Base-by-base conservation (phyloP, 108 stramenopile species). In the Cyclostephanos tholiformis region DNA sequence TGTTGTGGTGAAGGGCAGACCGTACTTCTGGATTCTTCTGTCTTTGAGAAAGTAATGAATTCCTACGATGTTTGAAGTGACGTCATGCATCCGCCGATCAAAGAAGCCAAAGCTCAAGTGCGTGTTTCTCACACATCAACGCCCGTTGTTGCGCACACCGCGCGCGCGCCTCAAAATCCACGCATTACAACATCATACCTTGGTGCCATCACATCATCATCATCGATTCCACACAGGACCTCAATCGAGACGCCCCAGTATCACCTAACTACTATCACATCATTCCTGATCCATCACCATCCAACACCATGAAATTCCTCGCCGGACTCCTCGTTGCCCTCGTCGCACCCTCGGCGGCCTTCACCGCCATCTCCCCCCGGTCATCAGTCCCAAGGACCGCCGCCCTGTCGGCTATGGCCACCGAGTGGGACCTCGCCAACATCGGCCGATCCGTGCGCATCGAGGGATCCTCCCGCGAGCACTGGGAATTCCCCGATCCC, bases 401-500 rank as follows among this genome's bases (percentile, higher is more conserved):
- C 32, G 59, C 61, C 41, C 43, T 62, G 2, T 65, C 64, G 48
- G 71, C 78, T 41, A 52, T 49, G 46, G 75, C 75, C 75, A 64
- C 75, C 19, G 79, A 73, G 71, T 84, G 83, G 83, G 83, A 80
- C 52, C 56, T 84, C 17, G 79, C 65, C 53, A 32, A 23, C 63
- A 80, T 84, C 69, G 76, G 76, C 44, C 79, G 76, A 16, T 65
- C 68, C 2, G 83, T 80, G 30, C 67, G 83, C 46, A 80, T 84
- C 69, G 83, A 84, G 75, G 83, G 83, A 26, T 65, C 63, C 55
- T 78, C 79, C 51, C 83, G 83, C 62, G 75, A 84, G 58, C 76
- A 77, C 70, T 84, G 78, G 79, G 79, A 76, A 53, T 80, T 84
- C 63, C 79, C 76, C 78, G 83, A 84, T 35, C 75, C 79, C 35